phyloP scores from a whole-genome alignment of 805 yeast genomes.

The Kuraishia ogatae region DNA sequence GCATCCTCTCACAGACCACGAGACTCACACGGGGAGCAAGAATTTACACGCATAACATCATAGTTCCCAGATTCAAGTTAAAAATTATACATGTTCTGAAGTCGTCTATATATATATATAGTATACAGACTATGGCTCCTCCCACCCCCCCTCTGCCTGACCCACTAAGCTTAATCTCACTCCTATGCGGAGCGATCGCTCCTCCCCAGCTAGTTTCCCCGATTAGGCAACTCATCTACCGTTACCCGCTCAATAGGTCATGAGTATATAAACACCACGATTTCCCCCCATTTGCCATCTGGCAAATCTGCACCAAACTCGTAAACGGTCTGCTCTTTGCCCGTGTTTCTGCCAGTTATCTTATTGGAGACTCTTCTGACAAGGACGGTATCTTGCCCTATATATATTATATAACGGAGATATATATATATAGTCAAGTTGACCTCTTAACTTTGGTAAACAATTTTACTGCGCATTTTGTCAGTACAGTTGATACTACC shows the following conservation, averaged over 20 bases:
- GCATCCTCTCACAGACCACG: too few species aligned
- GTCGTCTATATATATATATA: too few species aligned
- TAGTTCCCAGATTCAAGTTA: too few species aligned
- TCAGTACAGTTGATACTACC: not conserved
- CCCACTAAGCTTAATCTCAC: too few species aligned
- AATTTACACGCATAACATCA: too few species aligned
- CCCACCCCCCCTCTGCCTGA: too few species aligned
- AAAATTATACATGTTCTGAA: too few species aligned
- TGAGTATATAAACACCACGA: not conserved
- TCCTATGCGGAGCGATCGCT: not conserved
- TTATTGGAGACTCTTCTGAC: not conserved
- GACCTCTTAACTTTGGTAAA: not conserved
- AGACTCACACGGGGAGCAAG: too few species aligned
- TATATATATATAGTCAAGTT: not conserved
- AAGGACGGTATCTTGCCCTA: not conserved
- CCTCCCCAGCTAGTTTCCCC: not conserved
- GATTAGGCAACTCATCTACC: not conserved
- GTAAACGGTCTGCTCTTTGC: not conserved
- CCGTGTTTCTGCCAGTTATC: not conserved
- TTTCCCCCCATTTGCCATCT: not conserved
- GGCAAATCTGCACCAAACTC: not conserved
- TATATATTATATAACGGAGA: too few species aligned
- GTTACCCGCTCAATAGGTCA: not conserved
- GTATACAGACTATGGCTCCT: too few species aligned
- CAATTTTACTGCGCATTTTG: too few species aligned